Evolutionary conservation across 1,139 yeast genomes (phyloP).

Genomic region (Blastobotrys elegans): DNA sequence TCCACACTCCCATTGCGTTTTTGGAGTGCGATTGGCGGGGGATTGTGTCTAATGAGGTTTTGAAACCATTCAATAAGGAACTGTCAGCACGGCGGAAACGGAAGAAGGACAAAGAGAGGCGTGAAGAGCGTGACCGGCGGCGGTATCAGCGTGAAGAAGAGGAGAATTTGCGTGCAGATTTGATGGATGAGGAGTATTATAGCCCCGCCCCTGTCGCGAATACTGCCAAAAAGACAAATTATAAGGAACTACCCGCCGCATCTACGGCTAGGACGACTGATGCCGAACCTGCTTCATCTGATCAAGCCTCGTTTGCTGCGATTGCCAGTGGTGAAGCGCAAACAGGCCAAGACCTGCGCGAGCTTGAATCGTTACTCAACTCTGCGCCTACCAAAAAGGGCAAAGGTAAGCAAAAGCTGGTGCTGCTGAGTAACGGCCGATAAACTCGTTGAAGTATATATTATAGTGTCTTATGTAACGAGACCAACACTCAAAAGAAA

Average conservation of each 20-base stretch:
- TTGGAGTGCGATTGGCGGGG: constrained; percentile 81
- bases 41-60: constrained; percentile 47
- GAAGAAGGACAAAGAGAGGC: constrained; percentile 48
- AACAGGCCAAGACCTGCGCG: constrained; percentile 18
- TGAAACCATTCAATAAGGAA: constrained; percentile 54
- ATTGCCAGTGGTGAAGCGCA: constrained; percentile 19
- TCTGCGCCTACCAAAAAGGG: constrained; percentile 33
- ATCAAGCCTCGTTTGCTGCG: constrained; percentile 16
- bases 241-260: neutral
- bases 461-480: too few relatives aligned
- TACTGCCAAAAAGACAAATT: neutral
- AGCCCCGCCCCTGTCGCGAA: constrained; percentile 1
- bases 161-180: constrained; percentile 26
- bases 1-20: constrained; percentile 79
- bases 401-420: constrained; percentile 40
- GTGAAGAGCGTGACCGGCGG: constrained; percentile 61
- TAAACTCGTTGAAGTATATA: too few relatives aligned
- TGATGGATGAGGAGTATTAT: constrained; percentile 24
- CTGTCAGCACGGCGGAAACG: constrained; percentile 54
- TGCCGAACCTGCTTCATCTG: neutral
- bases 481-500: too few relatives aligned
- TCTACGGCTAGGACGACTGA: neutral
- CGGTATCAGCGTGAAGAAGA: constrained; percentile 63
- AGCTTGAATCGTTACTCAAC: constrained; percentile 18
- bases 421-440: constrained; percentile 27